These are phyloP conservation scores for Cyamopsis tetragonoloba DNA, from an alignment of 306 rosid genomes.

Conservation along the genomic window DNA sequence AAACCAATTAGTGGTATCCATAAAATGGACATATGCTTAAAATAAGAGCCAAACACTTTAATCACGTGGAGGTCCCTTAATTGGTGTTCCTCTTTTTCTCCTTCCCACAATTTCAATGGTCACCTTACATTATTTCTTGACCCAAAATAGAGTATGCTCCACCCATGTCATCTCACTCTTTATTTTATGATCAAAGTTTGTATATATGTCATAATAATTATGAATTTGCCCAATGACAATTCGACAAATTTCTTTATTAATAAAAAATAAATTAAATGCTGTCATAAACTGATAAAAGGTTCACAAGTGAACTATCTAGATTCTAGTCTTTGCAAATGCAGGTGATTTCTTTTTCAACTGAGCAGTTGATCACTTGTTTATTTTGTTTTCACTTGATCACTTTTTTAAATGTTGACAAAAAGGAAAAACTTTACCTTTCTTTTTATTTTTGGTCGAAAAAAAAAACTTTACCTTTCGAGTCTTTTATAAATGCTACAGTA, in stretches of 20 bases:
- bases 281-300: neutral
- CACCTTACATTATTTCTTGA: slow-evolving; percentile 4
- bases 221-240: neutral
- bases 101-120: slow-evolving; percentile 18
- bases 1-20: slow-evolving; percentile 6
- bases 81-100: slow-evolving; percentile 26
- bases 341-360: neutral
- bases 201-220: neutral
- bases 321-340: neutral
- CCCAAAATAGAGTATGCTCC: neutral
- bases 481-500: neutral
- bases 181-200: neutral
- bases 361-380: neutral
- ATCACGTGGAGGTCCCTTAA: slow-evolving; percentile 27
- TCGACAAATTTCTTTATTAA: neutral
- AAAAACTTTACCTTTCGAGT: neutral
- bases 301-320: neutral
- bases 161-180: slow-evolving; percentile 14
- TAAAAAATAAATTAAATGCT: neutral
- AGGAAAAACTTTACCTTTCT: neutral
- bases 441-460: too few relatives aligned
- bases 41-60: slow-evolving; percentile 24
- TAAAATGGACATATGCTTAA: slow-evolving; percentile 13
- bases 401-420: slow-evolving; percentile 13
- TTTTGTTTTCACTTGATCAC: neutral